Evolutionary conservation across 345 rosid species (phyloP).

Genomic region (Gossypium herbaceum): DNA sequence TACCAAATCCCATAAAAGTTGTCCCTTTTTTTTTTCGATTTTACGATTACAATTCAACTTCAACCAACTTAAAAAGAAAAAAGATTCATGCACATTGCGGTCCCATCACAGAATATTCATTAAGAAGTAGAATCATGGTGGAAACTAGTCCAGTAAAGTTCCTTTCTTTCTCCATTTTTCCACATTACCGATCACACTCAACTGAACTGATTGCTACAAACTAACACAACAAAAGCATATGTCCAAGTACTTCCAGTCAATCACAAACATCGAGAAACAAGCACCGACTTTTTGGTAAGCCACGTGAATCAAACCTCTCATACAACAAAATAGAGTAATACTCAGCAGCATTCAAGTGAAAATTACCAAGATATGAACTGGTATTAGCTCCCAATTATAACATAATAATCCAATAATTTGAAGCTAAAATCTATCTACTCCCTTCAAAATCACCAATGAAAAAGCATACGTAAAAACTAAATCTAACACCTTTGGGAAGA

Average conservation of each 20-base stretch:
- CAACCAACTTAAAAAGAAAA: background rate
- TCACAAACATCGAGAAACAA: background rate
- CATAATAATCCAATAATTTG: background rate
- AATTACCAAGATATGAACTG: background rate
- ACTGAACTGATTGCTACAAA: background rate
- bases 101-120: background rate
- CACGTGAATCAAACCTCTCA: background rate
- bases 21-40: background rate
- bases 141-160: background rate
- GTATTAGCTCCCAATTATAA: background rate
- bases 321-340: background rate
- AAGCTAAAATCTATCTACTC: background rate
- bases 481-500: slow-evolving; percentile 8
- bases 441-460: background rate
- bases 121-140: background rate
- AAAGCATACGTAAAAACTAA: background rate
- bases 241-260: background rate
- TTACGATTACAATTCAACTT: background rate
- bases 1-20: background rate
- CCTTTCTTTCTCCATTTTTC: background rate
- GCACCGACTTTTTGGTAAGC: background rate
- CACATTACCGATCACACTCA: background rate
- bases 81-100: background rate
- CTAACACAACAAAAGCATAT: background rate
- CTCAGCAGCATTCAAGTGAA: slow-evolving; percentile 7